Evolutionary conservation across 2,329 filamentous ascomycete genomes (phyloP).

Genomic region (Calcarisporium arbuscula): DNA sequence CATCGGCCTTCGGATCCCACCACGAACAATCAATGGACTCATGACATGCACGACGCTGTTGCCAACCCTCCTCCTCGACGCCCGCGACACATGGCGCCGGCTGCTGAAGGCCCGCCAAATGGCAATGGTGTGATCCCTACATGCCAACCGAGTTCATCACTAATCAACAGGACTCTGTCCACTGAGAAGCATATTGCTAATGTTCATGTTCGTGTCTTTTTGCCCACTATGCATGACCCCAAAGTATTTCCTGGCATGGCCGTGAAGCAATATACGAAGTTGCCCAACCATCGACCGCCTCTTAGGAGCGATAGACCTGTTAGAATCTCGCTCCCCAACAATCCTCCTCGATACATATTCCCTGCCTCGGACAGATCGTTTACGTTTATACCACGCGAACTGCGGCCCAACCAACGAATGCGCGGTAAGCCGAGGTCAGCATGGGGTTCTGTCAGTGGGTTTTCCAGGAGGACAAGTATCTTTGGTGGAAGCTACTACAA

Average conservation of each 20-base stretch:
- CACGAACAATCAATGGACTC: conserved; percentile 75
- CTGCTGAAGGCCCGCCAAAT: conserved; percentile 46
- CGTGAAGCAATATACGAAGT: conserved; percentile 84
- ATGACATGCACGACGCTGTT: conserved; percentile 85
- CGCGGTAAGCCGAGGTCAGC: conserved; percentile 65
- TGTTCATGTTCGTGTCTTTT: conserved; percentile 72
- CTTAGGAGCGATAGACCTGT: conserved; percentile 94
- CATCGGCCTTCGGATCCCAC: conserved; percentile 52
- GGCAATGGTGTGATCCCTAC: conserved; percentile 50
- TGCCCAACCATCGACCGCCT: conserved; percentile 90
- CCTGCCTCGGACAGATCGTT: conserved; percentile 87
- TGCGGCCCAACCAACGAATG: conserved; percentile 81
- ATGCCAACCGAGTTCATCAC: conserved; percentile 51
- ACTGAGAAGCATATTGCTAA: conserved; percentile 80
- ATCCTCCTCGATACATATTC: conserved; percentile 80
- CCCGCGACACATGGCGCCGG: conserved; percentile 35
- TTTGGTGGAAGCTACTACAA: conserved; percentile 66
- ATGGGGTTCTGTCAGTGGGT: conserved; percentile 59
- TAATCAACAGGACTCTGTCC: conserved; percentile 73
- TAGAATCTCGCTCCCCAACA: conserved; percentile 78
- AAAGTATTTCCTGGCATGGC: conserved; percentile 68
- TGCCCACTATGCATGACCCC: conserved; percentile 69
- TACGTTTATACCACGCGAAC: conserved; percentile 91
- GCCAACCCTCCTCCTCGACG: conserved; percentile 37
- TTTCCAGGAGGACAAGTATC: conserved; percentile 75